Evolutionary conservation across 306 rosid genomes (phyloP).

Genomic region (Biancaea sappan): DNA sequence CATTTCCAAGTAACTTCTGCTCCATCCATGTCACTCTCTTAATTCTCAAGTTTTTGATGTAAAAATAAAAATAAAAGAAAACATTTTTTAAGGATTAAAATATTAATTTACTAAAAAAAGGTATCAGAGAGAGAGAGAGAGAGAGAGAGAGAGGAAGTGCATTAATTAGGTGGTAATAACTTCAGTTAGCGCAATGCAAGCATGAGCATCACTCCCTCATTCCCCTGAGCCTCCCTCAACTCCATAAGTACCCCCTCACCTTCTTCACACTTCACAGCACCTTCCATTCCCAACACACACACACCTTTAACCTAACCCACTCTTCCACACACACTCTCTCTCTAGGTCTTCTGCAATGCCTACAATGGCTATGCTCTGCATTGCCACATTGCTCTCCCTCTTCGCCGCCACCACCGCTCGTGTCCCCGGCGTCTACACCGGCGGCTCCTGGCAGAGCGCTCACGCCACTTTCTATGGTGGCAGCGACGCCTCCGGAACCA

Average conservation of each 20-base stretch:
- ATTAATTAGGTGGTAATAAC: constrained; percentile 25
- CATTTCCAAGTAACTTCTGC: too few relatives aligned
- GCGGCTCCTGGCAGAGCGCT: constrained; percentile 71
- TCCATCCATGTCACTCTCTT: too few relatives aligned
- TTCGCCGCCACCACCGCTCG: constrained; percentile 44
- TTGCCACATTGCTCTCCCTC: constrained; percentile 48
- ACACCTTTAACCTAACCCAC: neutral
- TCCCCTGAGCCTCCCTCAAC: constrained; percentile 39
- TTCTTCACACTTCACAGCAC: constrained; percentile 14
- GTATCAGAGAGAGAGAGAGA: neutral
- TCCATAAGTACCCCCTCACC: constrained; percentile 60
- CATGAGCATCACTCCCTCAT: too few relatives aligned
- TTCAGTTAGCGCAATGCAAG: neutral
- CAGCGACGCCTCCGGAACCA: constrained; percentile 85
- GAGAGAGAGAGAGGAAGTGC: constrained; percentile 5
- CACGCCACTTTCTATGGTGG: constrained; percentile 97
- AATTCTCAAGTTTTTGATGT: too few relatives aligned
- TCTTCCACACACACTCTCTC: constrained; percentile 1
- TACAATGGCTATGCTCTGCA: constrained; percentile 55
- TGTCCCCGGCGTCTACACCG: constrained; percentile 72
- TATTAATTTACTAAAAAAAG: neutral
- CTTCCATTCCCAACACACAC: constrained; percentile 35
- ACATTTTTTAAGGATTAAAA: neutral
- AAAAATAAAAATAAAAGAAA: too few relatives aligned
- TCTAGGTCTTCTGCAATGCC: neutral